These are phyloP conservation scores for Graphilbum sp. DNA, from an alignment of 2,329 filamentous ascomycete genomes.

Conservation along the genomic window DNA sequence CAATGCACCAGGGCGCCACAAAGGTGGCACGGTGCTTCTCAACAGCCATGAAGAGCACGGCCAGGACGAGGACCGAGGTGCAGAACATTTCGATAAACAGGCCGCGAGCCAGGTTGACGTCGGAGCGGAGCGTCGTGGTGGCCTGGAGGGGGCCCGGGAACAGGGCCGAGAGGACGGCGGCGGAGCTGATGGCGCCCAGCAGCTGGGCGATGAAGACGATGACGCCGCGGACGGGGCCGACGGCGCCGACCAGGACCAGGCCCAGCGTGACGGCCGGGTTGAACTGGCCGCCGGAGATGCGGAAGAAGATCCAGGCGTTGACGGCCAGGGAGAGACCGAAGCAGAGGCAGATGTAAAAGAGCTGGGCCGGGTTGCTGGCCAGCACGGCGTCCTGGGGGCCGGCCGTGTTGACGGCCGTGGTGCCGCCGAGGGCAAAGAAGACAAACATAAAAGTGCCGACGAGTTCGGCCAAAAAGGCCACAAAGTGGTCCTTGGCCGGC, in stretches of 20 bases:
- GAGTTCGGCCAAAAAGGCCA: constrained; percentile 32
- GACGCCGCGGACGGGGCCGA: constrained; percentile 33
- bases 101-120: constrained; percentile 36
- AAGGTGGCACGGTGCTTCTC: constrained; percentile 61
- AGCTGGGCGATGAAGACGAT: constrained; percentile 40
- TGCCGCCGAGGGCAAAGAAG: constrained; percentile 18
- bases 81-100: constrained; percentile 53
- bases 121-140: constrained; percentile 35
- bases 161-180: constrained; percentile 37
- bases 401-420: constrained; percentile 13
- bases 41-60: constrained; percentile 52
- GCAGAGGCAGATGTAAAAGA: constrained; percentile 32
- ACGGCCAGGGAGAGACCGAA: constrained; percentile 34
- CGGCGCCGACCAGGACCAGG: constrained; percentile 39
- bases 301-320: constrained; percentile 40
- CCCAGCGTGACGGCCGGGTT: constrained; percentile 38
- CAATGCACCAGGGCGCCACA: constrained; percentile 56
- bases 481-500: constrained; percentile 16
- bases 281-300: constrained; percentile 34
- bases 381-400: constrained; percentile 7
- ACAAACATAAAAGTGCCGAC: constrained; percentile 38
- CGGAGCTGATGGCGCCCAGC: constrained; percentile 39
- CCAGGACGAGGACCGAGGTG: constrained; percentile 45
- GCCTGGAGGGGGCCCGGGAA: constrained; percentile 40
- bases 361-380: constrained; percentile 14